A percentile compares a stretch with the other conserved stretches of the same genome.
Conservation (phyloP, 1,284 basidiomycete genomes). For the Ustilago bromivora region DNA sequence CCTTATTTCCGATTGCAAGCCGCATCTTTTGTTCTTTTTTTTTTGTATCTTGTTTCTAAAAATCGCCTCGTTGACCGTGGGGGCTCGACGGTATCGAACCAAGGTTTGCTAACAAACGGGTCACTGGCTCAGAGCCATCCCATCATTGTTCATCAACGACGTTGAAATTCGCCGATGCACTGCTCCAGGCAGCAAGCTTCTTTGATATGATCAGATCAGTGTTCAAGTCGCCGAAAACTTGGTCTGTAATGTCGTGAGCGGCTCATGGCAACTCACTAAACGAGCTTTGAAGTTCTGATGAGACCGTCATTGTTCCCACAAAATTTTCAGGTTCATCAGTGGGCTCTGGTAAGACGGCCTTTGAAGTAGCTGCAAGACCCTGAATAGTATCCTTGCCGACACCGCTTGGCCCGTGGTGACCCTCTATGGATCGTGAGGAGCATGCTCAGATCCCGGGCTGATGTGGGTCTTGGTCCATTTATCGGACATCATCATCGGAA, state of each 20-base stretch:
- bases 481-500: not conserved
- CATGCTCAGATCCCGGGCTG: not conserved
- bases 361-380: not conserved
- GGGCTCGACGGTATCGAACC: not conserved
- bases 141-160: not conserved
- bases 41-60: constrained; percentile 1
- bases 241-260: no score
- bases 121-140: no score
- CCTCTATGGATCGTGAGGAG: no score
- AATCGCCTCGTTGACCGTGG: constrained; percentile 2
- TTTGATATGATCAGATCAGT: not conserved
- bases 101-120: not conserved
- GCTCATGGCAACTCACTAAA: no score
- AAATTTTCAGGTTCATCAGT: no score
- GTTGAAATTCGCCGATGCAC: not conserved
- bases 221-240: not conserved
- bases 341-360: no score
- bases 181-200: no score
- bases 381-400: not conserved
- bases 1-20: not conserved
- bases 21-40: not conserved
- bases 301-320: not conserved
- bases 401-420: no score
- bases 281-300: not conserved
- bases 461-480: not conserved